Conservation (phyloP, 2,329 filamentous ascomycete genomes). For the Alternaria viburni region DNA sequence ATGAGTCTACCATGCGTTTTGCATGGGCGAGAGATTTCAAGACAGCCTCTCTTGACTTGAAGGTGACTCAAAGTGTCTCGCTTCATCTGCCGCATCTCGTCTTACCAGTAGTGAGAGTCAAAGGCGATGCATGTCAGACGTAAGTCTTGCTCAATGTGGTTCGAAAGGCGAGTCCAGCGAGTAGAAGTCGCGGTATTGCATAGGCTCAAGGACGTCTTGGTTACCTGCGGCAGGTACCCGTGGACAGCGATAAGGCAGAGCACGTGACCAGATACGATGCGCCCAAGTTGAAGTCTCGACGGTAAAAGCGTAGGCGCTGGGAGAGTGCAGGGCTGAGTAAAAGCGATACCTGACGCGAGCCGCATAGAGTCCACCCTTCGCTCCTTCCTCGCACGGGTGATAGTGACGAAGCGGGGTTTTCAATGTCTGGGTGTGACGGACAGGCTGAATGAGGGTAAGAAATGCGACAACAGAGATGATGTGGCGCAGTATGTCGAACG, state of each 20-base stretch:
- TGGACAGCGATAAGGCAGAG: not conserved
- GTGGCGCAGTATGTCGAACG: not conserved
- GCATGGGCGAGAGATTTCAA: not conserved
- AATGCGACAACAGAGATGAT: not conserved
- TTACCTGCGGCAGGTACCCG: not conserved
- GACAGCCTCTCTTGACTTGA: not conserved
- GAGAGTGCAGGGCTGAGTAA: not conserved
- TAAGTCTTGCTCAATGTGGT: not conserved
- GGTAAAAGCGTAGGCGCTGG: not conserved
- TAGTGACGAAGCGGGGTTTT: not conserved
- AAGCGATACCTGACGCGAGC: no score
- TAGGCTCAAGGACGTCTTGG: not conserved
- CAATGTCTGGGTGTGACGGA: not conserved
- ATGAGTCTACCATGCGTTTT: not conserved
- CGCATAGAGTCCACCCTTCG: not conserved
- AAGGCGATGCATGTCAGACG: not conserved
- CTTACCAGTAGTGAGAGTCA: not conserved
- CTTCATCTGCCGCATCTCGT: not conserved
- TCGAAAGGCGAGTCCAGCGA: not conserved
- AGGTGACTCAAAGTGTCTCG: not conserved
- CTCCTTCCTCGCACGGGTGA: not conserved
- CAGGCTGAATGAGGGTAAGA: not conserved
- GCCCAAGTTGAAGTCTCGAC: not conserved
- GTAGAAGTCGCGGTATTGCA: not conserved
- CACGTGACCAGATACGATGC: not conserved